Evolutionary conservation across 2,329 filamentous ascomycete genomes (phyloP).

Genomic region (Clarireedia monteithiana): DNA sequence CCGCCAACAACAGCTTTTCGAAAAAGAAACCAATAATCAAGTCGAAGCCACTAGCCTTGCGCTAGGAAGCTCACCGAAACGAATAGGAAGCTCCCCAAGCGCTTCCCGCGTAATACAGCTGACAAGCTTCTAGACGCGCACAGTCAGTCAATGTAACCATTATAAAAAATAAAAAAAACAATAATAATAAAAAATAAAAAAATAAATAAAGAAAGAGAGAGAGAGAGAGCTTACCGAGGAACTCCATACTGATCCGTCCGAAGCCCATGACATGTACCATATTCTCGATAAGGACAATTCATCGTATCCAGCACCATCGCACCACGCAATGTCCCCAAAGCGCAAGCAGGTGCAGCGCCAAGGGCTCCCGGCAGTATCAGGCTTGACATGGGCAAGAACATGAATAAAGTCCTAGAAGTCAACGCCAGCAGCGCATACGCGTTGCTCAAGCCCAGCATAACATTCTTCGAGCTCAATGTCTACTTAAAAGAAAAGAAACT

Average conservation of each 20-base stretch:
- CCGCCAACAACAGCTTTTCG: too few species aligned
- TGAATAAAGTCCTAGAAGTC: conserved; percentile 45
- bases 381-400: conserved; percentile 43
- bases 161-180: not conserved
- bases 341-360: conserved; percentile 44
- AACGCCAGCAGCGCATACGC: conserved; percentile 41
- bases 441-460: conserved; percentile 48
- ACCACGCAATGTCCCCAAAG: conserved; percentile 33
- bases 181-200: not conserved
- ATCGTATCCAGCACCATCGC: conserved; percentile 12
- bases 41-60: too few species aligned
- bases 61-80: too few species aligned
- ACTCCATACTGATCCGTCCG: conserved; percentile 10
- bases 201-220: too few species aligned
- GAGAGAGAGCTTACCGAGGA: conserved; percentile 7
- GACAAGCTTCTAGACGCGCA: too few species aligned
- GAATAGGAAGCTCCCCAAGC: too few species aligned
- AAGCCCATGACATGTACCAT: conserved; percentile 32
- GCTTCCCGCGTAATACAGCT: too few species aligned
- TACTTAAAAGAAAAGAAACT: conserved; percentile 38
- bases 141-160: not conserved
- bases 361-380: conserved; percentile 43
- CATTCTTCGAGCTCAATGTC: conserved; percentile 44
- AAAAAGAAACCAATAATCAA: too few species aligned
- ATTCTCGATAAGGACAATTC: conserved; percentile 36